These are phyloP conservation scores for Phaeotremella fagi DNA, from an alignment of 768 basidiomycete genomes.

Conservation along the genomic window DNA sequence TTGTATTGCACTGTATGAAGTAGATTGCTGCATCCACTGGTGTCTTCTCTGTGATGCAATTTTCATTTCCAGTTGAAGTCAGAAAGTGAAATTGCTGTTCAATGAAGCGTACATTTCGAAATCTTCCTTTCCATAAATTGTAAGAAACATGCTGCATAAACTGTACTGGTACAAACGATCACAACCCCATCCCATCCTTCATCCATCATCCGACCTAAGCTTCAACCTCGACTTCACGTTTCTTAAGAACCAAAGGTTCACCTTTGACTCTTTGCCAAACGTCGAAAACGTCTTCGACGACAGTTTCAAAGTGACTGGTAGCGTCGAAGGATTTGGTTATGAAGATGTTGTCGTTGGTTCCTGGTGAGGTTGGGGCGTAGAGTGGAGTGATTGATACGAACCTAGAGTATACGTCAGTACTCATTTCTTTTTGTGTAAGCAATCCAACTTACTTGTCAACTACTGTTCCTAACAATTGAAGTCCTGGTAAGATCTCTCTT, in stretches of 20 bases:
- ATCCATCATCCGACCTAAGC: conserved; percentile 15
- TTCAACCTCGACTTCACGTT: conserved; percentile 45
- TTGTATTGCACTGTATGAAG: too few relatives aligned
- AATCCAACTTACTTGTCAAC: conserved; percentile 72
- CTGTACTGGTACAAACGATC: too few relatives aligned
- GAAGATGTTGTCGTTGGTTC: conserved; percentile 83
- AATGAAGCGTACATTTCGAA: too few relatives aligned
- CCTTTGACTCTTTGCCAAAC: conserved; percentile 80
- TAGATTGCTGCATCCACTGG: too few relatives aligned
- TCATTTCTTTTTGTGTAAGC: too few relatives aligned
- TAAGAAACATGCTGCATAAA: too few relatives aligned
- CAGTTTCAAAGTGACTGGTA: conserved; percentile 97
- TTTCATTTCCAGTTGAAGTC: too few relatives aligned
- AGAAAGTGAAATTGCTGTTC: too few relatives aligned
- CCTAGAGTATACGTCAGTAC: conserved; percentile 53
- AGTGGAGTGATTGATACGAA: conserved; percentile 84
- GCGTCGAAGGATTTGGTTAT: conserved; percentile 98
- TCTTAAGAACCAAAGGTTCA: conserved; percentile 45
- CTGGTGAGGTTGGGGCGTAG: conserved; percentile 80
- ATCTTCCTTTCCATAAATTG: too few relatives aligned
- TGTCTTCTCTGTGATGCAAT: too few relatives aligned
- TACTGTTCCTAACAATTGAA: conserved; percentile 84
- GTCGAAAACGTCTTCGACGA: conserved; percentile 93
- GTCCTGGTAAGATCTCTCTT: conserved; percentile 83
- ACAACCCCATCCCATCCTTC: too few relatives aligned